Base-by-base conservation (phyloP, 371 early-diverging fungal species). In the Basidiobolus meristosporus region DNA sequence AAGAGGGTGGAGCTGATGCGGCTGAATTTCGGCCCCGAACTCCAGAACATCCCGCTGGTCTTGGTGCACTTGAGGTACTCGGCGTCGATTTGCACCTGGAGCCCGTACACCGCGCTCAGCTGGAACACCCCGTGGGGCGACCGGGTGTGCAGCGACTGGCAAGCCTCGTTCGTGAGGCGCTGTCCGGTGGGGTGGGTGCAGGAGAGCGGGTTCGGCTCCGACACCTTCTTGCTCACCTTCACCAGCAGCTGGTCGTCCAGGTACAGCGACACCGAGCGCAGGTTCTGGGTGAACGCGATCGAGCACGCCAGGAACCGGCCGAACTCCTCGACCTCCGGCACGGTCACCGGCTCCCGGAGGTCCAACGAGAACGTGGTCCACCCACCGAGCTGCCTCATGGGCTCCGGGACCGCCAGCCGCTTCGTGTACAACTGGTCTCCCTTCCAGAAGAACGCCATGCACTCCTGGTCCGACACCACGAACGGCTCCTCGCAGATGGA, bases 361-460 rank as follows among this genome's bases (percentile, higher is more conserved):
- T 73, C 72, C 65, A 86, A 63, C 14, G 68, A 48, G 44, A 88
- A 84, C 0, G 74, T 67, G 0, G 86, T 86, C 82, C 77, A 77
- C 9, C 41, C 31, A 21, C 59, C 52, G 15, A 16, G 34, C 18
- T 34, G 34, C 31, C n/a, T 31, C n/a, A 4, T 58, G 4, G 34
- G 47, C 7, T 63, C 66, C 0, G 73, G 62, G 1, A 77, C 56
- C 26, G 51, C 51, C 1, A 73, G 81, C 26, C 73, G 53, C 48
- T 77, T 83, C 1, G 89, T 82, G 50, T 74, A 86, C 10, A 90
- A 59, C 50, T 81, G 81, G 56, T 90, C 90, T 2, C 82, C 85
- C 47, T 73, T 78, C 66, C 87, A 90, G 50, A 82, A 80, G 48
- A 90, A 90, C 2, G 78, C 86, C 82, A 90, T 82, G 47, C 82